phyloP scores from a whole-genome alignment of 2,329 filamentous ascomycete genomes.

The Aspergillus pseudotamarii region DNA sequence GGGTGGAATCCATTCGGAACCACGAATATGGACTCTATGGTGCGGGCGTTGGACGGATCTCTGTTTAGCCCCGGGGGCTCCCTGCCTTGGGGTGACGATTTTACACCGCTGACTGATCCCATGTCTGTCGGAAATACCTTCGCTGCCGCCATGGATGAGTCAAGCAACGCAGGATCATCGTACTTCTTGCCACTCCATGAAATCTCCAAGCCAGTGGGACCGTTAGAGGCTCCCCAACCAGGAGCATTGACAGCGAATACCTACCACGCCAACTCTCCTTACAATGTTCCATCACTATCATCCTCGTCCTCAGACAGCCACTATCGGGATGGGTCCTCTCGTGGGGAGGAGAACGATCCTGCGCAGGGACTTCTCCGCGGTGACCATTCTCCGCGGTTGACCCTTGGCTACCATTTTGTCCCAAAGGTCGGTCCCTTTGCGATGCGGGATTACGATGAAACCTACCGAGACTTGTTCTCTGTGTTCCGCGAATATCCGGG shows the following conservation, averaged over 20 bases:
- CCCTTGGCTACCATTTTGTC: slow-evolving; percentile 14
- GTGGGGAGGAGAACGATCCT: background rate
- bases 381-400: slow-evolving; percentile 5
- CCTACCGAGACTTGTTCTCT: slow-evolving; percentile 13
- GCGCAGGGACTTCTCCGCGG: background rate
- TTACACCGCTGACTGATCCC: slow-evolving; percentile 7
- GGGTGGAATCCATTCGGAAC: slow-evolving; percentile 8
- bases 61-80: slow-evolving; percentile 3
- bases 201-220: background rate
- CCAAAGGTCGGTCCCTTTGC: background rate
- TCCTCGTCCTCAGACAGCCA: background rate
- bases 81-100: slow-evolving; percentile 13
- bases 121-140: slow-evolving; percentile 3
- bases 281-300: background rate
- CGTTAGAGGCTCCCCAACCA: background rate
- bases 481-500: slow-evolving; percentile 17
- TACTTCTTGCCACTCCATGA: background rate
- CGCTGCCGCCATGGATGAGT: background rate
- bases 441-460: background rate
- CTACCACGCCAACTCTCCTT: background rate
- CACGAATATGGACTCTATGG: slow-evolving; percentile 5
- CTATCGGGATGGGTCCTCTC: background rate
- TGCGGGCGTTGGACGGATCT: slow-evolving; percentile 1
- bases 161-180: background rate
- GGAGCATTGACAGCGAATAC: background rate